Evolutionary conservation across 352 stramenopile genomes (phyloP).

Genomic region (Phytopythium montanum): DNA sequence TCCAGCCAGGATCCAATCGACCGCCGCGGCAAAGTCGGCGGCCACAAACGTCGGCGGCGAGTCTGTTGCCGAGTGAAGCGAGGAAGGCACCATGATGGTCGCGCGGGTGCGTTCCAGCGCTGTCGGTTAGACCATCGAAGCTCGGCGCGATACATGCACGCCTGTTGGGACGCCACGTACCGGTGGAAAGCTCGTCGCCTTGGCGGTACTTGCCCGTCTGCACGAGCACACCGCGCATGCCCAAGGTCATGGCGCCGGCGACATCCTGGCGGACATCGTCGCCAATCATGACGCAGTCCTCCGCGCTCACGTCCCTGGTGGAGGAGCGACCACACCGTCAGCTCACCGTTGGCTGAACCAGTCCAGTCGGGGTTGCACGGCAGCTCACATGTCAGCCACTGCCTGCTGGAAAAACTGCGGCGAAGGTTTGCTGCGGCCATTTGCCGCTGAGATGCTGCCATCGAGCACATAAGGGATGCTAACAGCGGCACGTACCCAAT

Average conservation of each 20-base stretch:
- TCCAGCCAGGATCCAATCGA: constrained; percentile 24
- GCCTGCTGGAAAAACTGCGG: constrained; percentile 43
- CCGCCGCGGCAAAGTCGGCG: constrained; percentile 21
- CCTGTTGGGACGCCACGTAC: not conserved
- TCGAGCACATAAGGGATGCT: not conserved
- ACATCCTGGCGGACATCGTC: constrained; percentile 56
- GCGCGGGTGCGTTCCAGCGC: not conserved
- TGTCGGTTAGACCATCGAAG: not conserved
- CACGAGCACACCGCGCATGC: constrained; percentile 42
- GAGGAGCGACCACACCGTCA: not conserved
- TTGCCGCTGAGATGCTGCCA: not conserved
- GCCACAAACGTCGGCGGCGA: constrained; percentile 18
- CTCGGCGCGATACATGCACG: not conserved
- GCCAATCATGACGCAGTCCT: constrained; percentile 50
- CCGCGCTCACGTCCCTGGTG: constrained; percentile 23
- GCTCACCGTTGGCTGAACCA: not conserved
- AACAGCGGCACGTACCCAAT: constrained; percentile 30
- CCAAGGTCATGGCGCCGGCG: constrained; percentile 33
- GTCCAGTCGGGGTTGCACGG: not conserved
- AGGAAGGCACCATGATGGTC: not conserved
- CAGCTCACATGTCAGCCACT: constrained; percentile 35
- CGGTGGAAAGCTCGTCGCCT: constrained; percentile 28
- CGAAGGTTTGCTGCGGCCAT: constrained; percentile 34
- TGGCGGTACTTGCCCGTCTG: constrained; percentile 48
- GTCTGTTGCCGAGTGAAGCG: constrained; percentile 2